Evolutionary conservation across 2,329 filamentous ascomycete genomes (phyloP).

Genomic region (Phyllosticta citribraziliensis): DNA sequence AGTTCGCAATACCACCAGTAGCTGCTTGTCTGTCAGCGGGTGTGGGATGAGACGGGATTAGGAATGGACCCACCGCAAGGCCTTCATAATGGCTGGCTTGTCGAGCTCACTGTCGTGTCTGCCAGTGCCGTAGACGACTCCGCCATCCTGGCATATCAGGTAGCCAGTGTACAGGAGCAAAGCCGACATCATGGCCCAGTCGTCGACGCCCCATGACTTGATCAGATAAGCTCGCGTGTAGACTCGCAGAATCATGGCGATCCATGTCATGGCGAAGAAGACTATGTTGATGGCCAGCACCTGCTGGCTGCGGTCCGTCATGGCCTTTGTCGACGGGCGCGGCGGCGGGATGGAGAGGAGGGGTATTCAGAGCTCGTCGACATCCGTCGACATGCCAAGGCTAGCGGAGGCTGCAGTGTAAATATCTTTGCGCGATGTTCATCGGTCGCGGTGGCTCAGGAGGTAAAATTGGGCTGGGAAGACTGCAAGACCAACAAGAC

Average conservation of each 20-base stretch:
- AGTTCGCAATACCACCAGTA: conserved; percentile 49
- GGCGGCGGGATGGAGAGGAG: background rate
- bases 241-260: conserved; percentile 27
- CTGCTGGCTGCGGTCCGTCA: conserved; percentile 17
- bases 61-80: conserved; percentile 14
- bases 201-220: conserved; percentile 31
- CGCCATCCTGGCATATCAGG: conserved; percentile 29
- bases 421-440: background rate
- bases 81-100: conserved; percentile 20
- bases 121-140: conserved; percentile 31
- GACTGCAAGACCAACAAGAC: background rate
- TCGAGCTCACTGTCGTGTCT: conserved; percentile 26
- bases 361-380: background rate
- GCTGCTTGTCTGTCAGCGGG: conserved; percentile 21
- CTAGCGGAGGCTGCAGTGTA: background rate
- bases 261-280: conserved; percentile 31
- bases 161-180: conserved; percentile 32
- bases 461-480: background rate
- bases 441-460: background rate
- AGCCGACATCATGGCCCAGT: conserved; percentile 32
- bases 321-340: background rate
- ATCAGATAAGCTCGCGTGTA: conserved; percentile 29
- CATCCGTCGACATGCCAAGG: background rate
- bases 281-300: conserved; percentile 23
- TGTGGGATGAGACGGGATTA: background rate